phyloP scores from a whole-genome alignment of 495 filamentous ascomycete species.

The Talaromyces trachyspermus region DNA sequence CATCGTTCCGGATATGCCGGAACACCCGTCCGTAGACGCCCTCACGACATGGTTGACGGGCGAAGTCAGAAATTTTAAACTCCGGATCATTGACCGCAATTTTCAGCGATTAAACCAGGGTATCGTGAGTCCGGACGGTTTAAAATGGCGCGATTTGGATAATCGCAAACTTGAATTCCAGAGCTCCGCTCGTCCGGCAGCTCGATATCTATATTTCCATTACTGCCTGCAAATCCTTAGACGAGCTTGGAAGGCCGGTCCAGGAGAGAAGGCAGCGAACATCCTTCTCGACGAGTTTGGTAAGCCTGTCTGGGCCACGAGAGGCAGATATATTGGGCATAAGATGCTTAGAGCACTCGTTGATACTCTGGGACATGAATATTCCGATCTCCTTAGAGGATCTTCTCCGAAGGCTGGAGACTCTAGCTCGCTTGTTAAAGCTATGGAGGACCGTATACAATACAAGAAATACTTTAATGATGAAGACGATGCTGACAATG shows the following conservation, averaged over 20 bases:
- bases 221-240: constrained; percentile 15
- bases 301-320: constrained; percentile 16
- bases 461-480: not conserved
- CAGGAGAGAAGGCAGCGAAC: constrained; percentile 10
- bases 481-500: not conserved
- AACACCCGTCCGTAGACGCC: not conserved
- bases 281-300: constrained; percentile 13
- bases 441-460: constrained; percentile 1
- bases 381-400: constrained; percentile 4
- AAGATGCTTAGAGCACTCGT: constrained; percentile 16
- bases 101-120: constrained; percentile 1
- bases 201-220: constrained; percentile 19
- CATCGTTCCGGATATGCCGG: not conserved
- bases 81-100: not conserved
- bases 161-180: constrained; percentile 11
- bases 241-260: constrained; percentile 10
- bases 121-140: not conserved
- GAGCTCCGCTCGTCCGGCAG: constrained; percentile 11
- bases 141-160: constrained; percentile 13
- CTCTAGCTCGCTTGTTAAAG: not conserved
- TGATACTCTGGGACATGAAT: constrained; percentile 10
- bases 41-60: not conserved
- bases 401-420: constrained; percentile 2
- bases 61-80: not conserved
- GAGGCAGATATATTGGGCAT: constrained; percentile 13